Conservation (phyloP, 805 yeast genomes). For the Diddensiella caesifluorescens region DNA sequence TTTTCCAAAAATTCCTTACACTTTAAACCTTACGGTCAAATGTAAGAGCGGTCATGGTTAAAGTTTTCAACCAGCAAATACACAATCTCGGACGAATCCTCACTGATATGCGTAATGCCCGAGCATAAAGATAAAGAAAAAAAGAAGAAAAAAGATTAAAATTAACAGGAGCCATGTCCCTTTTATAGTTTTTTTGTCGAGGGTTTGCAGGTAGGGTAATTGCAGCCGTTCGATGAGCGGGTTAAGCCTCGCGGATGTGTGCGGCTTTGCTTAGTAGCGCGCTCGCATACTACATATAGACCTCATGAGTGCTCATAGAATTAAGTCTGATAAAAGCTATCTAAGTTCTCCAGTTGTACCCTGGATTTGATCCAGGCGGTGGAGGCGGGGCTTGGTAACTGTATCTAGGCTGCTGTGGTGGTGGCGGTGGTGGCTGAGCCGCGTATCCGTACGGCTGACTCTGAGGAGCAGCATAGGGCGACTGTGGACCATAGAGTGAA, state of each 20-base stretch:
- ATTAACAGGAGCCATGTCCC: no score
- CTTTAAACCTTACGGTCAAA: conserved; percentile 16
- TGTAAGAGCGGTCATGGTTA: conserved; percentile 74
- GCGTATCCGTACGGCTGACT: conserved; percentile 5
- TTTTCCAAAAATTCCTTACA: conserved; percentile 36
- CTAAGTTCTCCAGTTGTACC: no score
- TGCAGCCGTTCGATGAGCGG: no score
- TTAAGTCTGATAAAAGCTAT: no score
- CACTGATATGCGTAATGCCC: conserved; percentile 99
- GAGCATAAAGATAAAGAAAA: conserved; percentile 83
- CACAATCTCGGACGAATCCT: conserved; percentile 99
- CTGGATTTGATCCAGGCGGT: not conserved
- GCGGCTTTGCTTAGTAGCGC: no score
- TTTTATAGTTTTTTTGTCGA: no score
- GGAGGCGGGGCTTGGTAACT: conserved; percentile 14
- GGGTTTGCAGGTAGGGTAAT: no score
- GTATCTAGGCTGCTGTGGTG: conserved; percentile 12
- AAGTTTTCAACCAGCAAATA: conserved; percentile 99
- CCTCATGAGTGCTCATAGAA: no score
- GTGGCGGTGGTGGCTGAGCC: conserved; percentile 9
- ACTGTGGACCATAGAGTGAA: conserved; percentile 37
- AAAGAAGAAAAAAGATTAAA: conserved; percentile 5
- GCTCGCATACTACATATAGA: no score
- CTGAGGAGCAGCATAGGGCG: conserved; percentile 11
- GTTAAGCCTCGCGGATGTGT: no score